A percentile compares a stretch with the other conserved stretches of the same genome.
phyloP scores from a whole-genome alignment of 2,329 filamentous ascomycete species.

The Stemphylium beticola region DNA sequence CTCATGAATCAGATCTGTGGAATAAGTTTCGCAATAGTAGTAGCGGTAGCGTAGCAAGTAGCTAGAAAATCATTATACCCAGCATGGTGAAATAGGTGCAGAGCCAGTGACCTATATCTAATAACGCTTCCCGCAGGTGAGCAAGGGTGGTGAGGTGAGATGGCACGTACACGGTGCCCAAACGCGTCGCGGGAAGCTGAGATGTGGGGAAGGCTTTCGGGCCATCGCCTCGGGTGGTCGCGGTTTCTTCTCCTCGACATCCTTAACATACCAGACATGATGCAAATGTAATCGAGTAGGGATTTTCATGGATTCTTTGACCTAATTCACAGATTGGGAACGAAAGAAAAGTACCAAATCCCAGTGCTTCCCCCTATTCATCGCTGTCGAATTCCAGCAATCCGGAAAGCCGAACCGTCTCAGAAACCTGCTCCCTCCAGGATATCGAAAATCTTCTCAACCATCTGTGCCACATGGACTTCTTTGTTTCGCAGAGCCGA shows the following conservation, averaged over 20 bases:
- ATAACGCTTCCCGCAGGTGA: not conserved
- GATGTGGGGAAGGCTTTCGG: not conserved
- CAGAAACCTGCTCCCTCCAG: too few species aligned
- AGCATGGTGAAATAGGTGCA: not conserved
- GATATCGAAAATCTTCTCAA: too few species aligned
- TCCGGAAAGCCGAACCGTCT: too few species aligned
- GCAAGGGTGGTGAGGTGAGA: not conserved
- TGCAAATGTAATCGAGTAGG: too few species aligned
- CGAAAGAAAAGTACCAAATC: too few species aligned
- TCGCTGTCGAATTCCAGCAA: too few species aligned
- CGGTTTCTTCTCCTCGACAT: not conserved
- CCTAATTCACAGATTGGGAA: too few species aligned
- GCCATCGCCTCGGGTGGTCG: not conserved
- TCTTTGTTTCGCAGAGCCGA: too few species aligned
- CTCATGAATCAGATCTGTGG: slow-evolving; percentile 10
- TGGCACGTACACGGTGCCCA: not conserved
- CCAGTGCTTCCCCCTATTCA: too few species aligned
- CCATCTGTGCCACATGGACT: too few species aligned
- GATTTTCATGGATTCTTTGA: too few species aligned
- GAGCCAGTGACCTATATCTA: not conserved
- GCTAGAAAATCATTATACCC: not conserved
- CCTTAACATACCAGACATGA: too few species aligned
- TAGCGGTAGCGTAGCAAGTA: not conserved
- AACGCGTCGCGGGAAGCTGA: not conserved
- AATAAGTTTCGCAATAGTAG: not conserved